Evolutionary conservation across 129 eudicot species (phyloP).

Genomic region (Chrysanthemum lavandulifolium): DNA sequence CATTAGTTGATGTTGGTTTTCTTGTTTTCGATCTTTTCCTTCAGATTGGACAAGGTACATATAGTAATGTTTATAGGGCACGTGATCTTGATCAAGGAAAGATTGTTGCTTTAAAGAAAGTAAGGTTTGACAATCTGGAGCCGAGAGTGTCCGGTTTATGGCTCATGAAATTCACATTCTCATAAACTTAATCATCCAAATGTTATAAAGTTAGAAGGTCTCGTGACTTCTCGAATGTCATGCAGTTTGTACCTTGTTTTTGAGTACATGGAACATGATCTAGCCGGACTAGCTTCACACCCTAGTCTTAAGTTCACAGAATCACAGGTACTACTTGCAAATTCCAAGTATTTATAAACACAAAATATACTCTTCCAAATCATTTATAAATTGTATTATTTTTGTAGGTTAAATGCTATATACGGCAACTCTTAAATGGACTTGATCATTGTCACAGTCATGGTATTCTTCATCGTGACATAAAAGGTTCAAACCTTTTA

Average conservation of each 20-base stretch:
- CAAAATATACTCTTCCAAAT: neutral
- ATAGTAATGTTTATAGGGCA: conserved; percentile 85
- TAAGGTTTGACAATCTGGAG: conserved; percentile 73
- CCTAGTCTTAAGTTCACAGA: conserved; percentile 78
- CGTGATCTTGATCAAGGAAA: conserved; percentile 82
- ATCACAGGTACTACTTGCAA: conserved; percentile 56
- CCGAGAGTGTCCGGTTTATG: conserved; percentile 88
- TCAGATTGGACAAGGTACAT: conserved; percentile 98
- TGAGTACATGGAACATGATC: conserved; percentile 93
- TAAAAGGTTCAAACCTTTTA: conserved; percentile 87
- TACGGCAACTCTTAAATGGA: conserved; percentile 71
- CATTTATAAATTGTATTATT: neutral
- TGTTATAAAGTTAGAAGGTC: conserved; percentile 84
- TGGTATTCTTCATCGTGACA: conserved; percentile 86
- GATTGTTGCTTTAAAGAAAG: conserved; percentile 89
- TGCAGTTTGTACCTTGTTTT: conserved; percentile 88
- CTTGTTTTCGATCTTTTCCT: conserved; percentile 5
- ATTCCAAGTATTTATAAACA: neutral
- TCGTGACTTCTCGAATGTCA: conserved; percentile 80
- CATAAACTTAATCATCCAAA: conserved; percentile 86
- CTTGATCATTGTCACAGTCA: conserved; percentile 87
- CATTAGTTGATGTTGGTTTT: conserved; percentile 14
- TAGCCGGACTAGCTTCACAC: conserved; percentile 83
- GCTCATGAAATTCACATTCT: conserved; percentile 85
- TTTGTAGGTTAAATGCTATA: conserved; percentile 78